These are phyloP conservation scores for Tylopilus plumbeoviolaceoides DNA, from an alignment of 768 basidiomycete species.

Conservation along the genomic window DNA sequence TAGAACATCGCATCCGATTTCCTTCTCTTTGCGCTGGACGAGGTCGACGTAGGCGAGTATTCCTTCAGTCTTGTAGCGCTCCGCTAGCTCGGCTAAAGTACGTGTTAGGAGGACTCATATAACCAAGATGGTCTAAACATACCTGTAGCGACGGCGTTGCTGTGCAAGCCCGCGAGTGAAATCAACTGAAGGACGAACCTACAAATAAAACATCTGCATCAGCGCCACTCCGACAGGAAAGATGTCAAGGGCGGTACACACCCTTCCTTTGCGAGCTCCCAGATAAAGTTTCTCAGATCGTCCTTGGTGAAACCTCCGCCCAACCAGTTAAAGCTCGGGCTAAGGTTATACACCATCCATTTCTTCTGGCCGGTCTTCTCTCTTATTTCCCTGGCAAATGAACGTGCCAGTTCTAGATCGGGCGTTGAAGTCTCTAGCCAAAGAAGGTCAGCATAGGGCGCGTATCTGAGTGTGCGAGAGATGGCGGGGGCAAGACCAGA, in stretches of 20 bases:
- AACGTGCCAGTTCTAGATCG: constrained; percentile 71
- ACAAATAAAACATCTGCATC: constrained; percentile 4
- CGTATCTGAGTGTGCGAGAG: constrained; percentile 73
- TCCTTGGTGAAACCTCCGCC: constrained; percentile 72
- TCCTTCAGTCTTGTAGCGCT: constrained; percentile 78
- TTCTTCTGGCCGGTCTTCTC: constrained; percentile 58
- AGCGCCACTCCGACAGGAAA: neutral
- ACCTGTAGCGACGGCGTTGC: constrained; percentile 77
- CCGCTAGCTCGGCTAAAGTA: constrained; percentile 66
- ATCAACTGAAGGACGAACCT: constrained; percentile 88
- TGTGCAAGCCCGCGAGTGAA: constrained; percentile 87
- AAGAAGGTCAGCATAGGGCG: constrained; percentile 83
- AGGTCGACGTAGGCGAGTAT: constrained; percentile 92
- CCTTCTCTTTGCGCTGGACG: constrained; percentile 84
- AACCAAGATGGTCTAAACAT: constrained; percentile 11
- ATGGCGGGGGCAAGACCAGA: constrained; percentile 81
- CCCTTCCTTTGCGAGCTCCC: constrained; percentile 90
- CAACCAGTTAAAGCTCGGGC: constrained; percentile 94
- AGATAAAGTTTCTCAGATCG: constrained; percentile 80
- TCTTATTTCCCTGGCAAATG: constrained; percentile 73
- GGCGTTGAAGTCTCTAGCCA: constrained; percentile 96
- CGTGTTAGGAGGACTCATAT: constrained; percentile 5
- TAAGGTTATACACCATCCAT: constrained; percentile 90
- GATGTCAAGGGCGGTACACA: constrained; percentile 26
- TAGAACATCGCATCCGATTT: constrained; percentile 82